Conservation (phyloP, 1,139 yeast species). For the Sugiyamaella grinbergsii region DNA sequence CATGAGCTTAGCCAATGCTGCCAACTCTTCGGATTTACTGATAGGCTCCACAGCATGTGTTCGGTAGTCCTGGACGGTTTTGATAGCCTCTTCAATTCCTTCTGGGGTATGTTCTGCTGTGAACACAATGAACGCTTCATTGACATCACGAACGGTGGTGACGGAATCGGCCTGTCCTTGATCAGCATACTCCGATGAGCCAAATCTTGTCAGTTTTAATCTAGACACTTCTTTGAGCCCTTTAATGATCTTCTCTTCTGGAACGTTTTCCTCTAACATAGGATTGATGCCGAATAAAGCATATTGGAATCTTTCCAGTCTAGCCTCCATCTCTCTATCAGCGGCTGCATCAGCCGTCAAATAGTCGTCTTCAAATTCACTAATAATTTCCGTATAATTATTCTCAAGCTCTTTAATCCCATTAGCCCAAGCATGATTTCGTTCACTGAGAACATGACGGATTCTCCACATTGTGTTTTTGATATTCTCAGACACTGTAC, state of each 20-base stretch:
- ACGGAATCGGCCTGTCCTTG: conserved; percentile 30
- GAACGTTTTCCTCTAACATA: conserved; percentile 48
- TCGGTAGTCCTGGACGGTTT: conserved; percentile 49
- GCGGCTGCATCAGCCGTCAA: conserved; percentile 59
- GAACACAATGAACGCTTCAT: conserved; percentile 55
- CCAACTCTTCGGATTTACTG: conserved; percentile 27
- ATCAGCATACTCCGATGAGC: conserved; percentile 24
- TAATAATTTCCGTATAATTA: conserved; percentile 52
- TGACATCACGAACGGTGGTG: conserved; percentile 45
- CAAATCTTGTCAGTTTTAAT: conserved; percentile 59
- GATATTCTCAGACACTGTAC: conserved; percentile 48
- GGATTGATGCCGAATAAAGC: conserved; percentile 80
- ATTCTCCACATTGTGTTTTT: conserved; percentile 70
- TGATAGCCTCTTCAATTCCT: conserved; percentile 55
- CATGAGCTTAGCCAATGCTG: conserved; percentile 25
- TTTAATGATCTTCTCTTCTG: conserved; percentile 64
- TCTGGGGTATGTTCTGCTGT: conserved; percentile 51
- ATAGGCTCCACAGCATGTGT: conserved; percentile 21
- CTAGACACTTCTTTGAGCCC: conserved; percentile 71
- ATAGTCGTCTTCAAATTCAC: conserved; percentile 61
- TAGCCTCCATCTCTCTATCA: conserved; percentile 62
- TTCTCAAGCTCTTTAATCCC: conserved; percentile 54
- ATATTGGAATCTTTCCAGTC: conserved; percentile 73
- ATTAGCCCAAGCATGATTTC: conserved; percentile 70
- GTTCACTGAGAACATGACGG: conserved; percentile 83